Evolutionary conservation across 768 basidiomycete species (phyloP).

Genomic region (Trametes gibbosa): DNA sequence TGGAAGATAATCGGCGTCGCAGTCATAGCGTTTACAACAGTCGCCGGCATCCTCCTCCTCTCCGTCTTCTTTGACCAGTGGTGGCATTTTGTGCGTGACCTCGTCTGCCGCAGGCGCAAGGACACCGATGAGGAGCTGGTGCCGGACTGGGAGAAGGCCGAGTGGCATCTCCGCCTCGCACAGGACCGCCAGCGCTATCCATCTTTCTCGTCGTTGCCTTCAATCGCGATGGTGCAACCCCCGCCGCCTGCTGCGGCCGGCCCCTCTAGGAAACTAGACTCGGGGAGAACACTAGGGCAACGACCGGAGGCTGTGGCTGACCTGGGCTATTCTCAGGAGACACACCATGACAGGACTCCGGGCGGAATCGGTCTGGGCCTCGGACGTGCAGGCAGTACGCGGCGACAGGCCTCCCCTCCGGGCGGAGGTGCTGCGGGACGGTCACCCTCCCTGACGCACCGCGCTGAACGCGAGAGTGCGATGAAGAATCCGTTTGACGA

Average conservation of each 20-base stretch:
- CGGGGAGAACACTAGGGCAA: neutral
- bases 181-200: slow-evolving; percentile 29
- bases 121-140: slow-evolving; percentile 52
- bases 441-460: neutral
- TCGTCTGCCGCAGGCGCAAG: slow-evolving; percentile 38
- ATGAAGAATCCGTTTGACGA: slow-evolving; percentile 10
- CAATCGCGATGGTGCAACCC: slow-evolving; percentile 4
- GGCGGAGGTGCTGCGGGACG: neutral
- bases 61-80: slow-evolving; percentile 72
- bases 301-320: neutral
- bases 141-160: slow-evolving; percentile 60
- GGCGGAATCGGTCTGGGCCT: slow-evolving; percentile 6
- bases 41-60: slow-evolving; percentile 53
- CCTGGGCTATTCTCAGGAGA: neutral
- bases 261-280: neutral
- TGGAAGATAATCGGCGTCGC: slow-evolving; percentile 74
- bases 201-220: slow-evolving; percentile 26
- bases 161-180: slow-evolving; percentile 47
- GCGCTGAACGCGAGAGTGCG: neutral
- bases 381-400: neutral
- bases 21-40: slow-evolving; percentile 57
- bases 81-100: slow-evolving; percentile 57
- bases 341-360: neutral
- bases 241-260: neutral
- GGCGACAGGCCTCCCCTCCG: neutral